Evolutionary conservation across 495 filamentous ascomycete genomes (phyloP), one percentile per base, ranked within the genome.

Genomic region (Lophium mytilinum): DNA sequence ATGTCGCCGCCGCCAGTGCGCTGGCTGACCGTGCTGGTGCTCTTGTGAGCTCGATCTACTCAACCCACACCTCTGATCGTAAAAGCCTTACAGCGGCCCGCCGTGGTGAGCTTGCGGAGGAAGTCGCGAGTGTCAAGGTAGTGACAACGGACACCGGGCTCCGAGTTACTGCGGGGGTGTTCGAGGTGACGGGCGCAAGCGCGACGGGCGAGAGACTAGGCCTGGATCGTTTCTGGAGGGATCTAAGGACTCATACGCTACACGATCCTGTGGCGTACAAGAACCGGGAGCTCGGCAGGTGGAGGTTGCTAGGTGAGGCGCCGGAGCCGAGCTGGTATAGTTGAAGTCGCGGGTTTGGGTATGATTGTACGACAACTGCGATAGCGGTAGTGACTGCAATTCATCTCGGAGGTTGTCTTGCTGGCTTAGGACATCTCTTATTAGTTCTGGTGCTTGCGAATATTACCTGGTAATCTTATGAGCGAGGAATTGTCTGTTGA

Each of bases 211-310:
- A 65, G 34, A 81, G 75, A 60, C 75, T 79, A 0, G 80, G 79
- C 0, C 67, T 85, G 50, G 82, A 83, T 68, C 68, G 81, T 35
- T 83, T 80, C 65, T 83, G 80, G 79, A 68, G 81, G 50, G 80
- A 83, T 58, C 64, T 82, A 12, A 64, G 82, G n/a, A 80, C 78
- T 17, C 82, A 85, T 66, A 78, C 73, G 0, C 64, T 83, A 61
- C 82, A 85, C 70, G 81, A 85, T 65, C 81, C 81, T 3, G 78
- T 83, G 33, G 77, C 79, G 40, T 83, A 83, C 59, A 83, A 83
- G 75, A 77, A 79, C 48, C 66, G 75, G 50, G 80, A 84, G 70
- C 50, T 83, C 58, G 80, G 81, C 0, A 66, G 77, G 59, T 83
- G 66, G 66, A 66, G 73, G 36, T 61, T 85, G 45, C 53, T 81